Evolutionary conservation across 495 filamentous ascomycete species (phyloP).

Genomic region (Penicillium samsonianum): DNA sequence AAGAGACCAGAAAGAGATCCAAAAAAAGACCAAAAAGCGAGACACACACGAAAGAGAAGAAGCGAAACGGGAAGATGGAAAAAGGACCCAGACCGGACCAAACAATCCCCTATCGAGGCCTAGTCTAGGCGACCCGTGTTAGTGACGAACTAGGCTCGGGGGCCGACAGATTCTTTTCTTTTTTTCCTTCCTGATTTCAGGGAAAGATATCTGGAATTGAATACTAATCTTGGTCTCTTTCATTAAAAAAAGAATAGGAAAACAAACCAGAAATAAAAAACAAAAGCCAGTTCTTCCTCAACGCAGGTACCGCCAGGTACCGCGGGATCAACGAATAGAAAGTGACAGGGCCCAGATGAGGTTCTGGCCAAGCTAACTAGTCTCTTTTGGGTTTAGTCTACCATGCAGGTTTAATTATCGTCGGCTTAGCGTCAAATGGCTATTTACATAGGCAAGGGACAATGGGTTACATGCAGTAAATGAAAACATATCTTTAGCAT

Average conservation of each 20-base stretch:
- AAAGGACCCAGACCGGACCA: conserved; percentile 27
- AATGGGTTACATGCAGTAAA: not conserved
- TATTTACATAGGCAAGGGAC: not conserved
- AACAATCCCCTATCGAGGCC: conserved; percentile 28
- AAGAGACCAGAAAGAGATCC: not conserved
- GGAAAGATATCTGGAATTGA: not conserved
- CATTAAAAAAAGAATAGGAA: not conserved
- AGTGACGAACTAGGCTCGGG: conserved; percentile 24
- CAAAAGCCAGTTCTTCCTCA: not conserved
- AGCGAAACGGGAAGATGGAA: conserved; percentile 18
- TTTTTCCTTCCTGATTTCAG: not conserved
- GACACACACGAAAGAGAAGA: conserved; percentile 14
- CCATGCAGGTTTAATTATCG: conserved; percentile 26
- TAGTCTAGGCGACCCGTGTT: conserved; percentile 32
- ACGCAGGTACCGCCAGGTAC: conserved; percentile 23
- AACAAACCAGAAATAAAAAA: not conserved
- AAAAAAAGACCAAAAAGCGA: conserved; percentile 1
- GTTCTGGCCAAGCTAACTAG: conserved; percentile 20
- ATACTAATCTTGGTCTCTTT: not conserved
- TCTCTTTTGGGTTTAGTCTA: conserved; percentile 5
- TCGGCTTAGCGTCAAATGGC: not conserved
- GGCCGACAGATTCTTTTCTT: conserved; percentile 8
- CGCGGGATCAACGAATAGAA: conserved; percentile 14
- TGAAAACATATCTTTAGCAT: no score
- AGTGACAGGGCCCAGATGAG: conserved; percentile 12